Percentiles rank a stretch among this genome's conserved stretches.
phyloP scores from a whole-genome alignment of 75 land plant species.

The Sequoia sempervirens region DNA sequence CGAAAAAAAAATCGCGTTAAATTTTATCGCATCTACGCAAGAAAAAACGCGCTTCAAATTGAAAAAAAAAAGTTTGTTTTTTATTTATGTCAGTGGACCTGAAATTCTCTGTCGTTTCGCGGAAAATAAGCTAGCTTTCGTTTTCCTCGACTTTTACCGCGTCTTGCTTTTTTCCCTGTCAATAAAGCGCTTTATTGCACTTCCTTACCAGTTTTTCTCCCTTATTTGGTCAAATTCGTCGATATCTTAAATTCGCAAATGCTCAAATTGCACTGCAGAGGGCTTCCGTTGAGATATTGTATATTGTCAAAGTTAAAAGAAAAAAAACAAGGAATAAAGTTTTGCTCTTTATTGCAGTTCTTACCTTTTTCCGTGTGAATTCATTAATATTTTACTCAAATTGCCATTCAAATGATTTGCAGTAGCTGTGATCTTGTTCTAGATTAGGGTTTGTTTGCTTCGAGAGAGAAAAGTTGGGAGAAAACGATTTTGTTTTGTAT shows the following conservation, averaged over 20 bases:
- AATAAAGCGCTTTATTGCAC: constrained; percentile 8
- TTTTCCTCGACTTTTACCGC: constrained; percentile 9
- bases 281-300: not conserved
- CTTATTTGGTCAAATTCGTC: constrained; percentile 8
- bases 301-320: no score
- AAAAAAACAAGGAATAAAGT: no score
- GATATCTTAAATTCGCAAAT: not conserved
- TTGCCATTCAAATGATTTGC: not conserved
- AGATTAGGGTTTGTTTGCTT: not conserved
- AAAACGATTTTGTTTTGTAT: not conserved
- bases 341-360: no score
- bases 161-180: constrained; percentile 5
- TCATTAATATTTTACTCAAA: not conserved
- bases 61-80: not conserved
- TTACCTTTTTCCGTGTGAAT: no score
- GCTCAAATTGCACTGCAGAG: not conserved
- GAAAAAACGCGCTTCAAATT: not conserved
- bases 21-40: not conserved
- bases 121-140: constrained; percentile 10
- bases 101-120: constrained; percentile 10
- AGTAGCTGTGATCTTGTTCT: not conserved
- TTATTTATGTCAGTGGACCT: not conserved
- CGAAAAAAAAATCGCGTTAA: not conserved
- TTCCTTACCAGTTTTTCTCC: not conserved
- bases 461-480: not conserved